Base-by-base conservation (phyloP, 495 filamentous ascomycete genomes). In the Bombardia bombarda region DNA sequence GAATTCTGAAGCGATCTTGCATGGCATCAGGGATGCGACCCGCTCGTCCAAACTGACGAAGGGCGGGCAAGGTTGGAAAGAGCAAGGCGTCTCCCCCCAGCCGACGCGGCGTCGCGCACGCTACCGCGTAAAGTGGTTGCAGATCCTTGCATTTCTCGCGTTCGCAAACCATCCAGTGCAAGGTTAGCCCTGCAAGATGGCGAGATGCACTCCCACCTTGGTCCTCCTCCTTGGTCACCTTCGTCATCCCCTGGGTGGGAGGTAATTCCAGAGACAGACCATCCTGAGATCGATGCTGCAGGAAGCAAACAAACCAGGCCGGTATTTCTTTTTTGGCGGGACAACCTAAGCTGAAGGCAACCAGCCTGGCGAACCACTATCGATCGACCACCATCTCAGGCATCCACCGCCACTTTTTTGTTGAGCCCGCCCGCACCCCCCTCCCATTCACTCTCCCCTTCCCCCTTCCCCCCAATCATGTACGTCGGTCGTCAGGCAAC, bases 401-500 rank as follows among this genome's bases (percentile, higher is more conserved):
- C 13, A 7, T 30, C 26, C 32, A 35, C 49, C 39, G 41, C 26
- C 31, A 10, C 28, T 38, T 45, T 55, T 55, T 51, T 47, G 47
- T 49, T 47, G 51, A 42, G 23, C 13, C 20, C 8, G 13, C 37
- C 43, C 26, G 32, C 39, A 41, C 25, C 16, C 18, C 23, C 14
- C 34, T 17, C 34, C 26, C 26, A 7, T 30, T n/a, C n/a, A n/a
- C n/a, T 13, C 7, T 18, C 34, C 7, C 26, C 26, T 7, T 13
- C 26, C 26, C 26, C 26, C 26, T 21, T 20, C 4, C 34, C 17
- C 17, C 17, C 14, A 9, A 6, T 28, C 10, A 17, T 30, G 38
- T 16, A n/a, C 18, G 44, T 16, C 10, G 36, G 45, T 43, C 40
- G n/a, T 46, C 48, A 49, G 48, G 52, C 52, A 55, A 50, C 52